These are phyloP conservation scores for Truncatella angustata DNA, from an alignment of 2,329 filamentous ascomycete genomes.

Conservation along the genomic window DNA sequence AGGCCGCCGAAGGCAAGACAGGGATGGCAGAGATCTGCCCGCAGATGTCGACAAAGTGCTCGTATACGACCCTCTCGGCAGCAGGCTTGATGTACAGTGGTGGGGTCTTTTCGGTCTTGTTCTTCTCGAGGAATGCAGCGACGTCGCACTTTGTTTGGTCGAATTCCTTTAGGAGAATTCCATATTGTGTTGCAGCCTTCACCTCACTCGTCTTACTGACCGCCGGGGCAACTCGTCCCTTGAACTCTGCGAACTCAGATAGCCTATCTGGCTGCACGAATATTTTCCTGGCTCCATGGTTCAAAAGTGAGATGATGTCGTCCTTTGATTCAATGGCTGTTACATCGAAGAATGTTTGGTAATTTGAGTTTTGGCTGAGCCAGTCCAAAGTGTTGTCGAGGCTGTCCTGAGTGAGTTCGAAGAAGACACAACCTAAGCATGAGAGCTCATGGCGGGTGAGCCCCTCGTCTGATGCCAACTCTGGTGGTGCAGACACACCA, in stretches of 20 bases:
- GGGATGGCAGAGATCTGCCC: slow-evolving; percentile 61
- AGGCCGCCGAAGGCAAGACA: slow-evolving; percentile 66
- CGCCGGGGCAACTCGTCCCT: slow-evolving; percentile 53
- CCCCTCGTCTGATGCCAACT: slow-evolving; percentile 48
- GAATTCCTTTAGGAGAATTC: slow-evolving; percentile 53
- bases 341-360: slow-evolving; percentile 73
- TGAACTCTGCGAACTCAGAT: slow-evolving; percentile 53
- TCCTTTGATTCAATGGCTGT: slow-evolving; percentile 65
- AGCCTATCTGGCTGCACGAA: slow-evolving; percentile 76
- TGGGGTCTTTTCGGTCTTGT: slow-evolving; percentile 41
- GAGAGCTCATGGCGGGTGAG: slow-evolving; percentile 57
- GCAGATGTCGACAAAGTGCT: slow-evolving; percentile 45
- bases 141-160: slow-evolving; percentile 42
- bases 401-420: slow-evolving; percentile 44
- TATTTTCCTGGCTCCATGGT: slow-evolving; percentile 80
- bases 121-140: slow-evolving; percentile 42
- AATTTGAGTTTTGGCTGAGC: slow-evolving; percentile 47
- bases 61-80: slow-evolving; percentile 40
- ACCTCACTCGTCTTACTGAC: slow-evolving; percentile 43
- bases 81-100: slow-evolving; percentile 51
- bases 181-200: slow-evolving; percentile 44
- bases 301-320: slow-evolving; percentile 76
- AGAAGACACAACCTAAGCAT: slow-evolving; percentile 58
- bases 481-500: slow-evolving; percentile 51
- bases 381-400: slow-evolving; percentile 44